Conservation (phyloP, 352 stramenopile genomes). For the Globisporangium polare region DNA sequence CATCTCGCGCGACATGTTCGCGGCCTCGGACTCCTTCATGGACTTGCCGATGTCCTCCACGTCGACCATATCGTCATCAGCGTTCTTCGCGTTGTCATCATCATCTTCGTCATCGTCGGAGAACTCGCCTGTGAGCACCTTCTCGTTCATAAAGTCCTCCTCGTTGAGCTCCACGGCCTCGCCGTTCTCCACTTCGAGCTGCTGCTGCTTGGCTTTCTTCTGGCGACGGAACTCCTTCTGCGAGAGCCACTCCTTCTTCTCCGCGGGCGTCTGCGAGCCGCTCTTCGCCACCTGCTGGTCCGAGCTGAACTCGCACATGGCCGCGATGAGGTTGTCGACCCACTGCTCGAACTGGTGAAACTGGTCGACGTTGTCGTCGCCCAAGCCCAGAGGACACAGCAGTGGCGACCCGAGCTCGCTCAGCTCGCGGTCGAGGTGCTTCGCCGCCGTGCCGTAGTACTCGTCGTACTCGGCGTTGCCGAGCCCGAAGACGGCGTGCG, state of each 20-base stretch:
- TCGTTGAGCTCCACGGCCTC: slow-evolving; percentile 68
- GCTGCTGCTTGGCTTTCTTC: slow-evolving; percentile 71
- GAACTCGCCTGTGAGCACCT: slow-evolving; percentile 67
- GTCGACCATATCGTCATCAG: slow-evolving; percentile 54
- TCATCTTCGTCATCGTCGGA: slow-evolving; percentile 58
- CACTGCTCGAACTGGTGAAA: slow-evolving; percentile 77
- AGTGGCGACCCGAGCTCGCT: slow-evolving; percentile 53
- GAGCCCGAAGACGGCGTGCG: slow-evolving; percentile 81
- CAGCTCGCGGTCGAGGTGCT: slow-evolving; percentile 64
- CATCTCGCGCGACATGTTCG: slow-evolving; percentile 87
- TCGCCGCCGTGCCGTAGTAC: slow-evolving; percentile 78
- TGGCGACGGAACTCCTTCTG: slow-evolving; percentile 83
- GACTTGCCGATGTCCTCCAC: slow-evolving; percentile 85
- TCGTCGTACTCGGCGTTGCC: slow-evolving; percentile 89
- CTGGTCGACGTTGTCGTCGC: slow-evolving; percentile 85
- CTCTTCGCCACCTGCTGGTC: slow-evolving; percentile 21
- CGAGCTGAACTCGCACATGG: slow-evolving; percentile 75
- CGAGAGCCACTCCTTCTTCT: slow-evolving; percentile 54
- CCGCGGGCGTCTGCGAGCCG: slow-evolving; percentile 13
- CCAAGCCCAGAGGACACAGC: slow-evolving; percentile 58
- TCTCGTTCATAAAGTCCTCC: slow-evolving; percentile 85
- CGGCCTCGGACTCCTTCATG: slow-evolving; percentile 82
- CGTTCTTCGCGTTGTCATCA: slow-evolving; percentile 20
- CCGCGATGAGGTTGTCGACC: slow-evolving; percentile 72
- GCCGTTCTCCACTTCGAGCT: slow-evolving; percentile 41